Conservation (phyloP, 2,329 filamentous ascomycete species). For the Verticillium nonalfalfae region DNA sequence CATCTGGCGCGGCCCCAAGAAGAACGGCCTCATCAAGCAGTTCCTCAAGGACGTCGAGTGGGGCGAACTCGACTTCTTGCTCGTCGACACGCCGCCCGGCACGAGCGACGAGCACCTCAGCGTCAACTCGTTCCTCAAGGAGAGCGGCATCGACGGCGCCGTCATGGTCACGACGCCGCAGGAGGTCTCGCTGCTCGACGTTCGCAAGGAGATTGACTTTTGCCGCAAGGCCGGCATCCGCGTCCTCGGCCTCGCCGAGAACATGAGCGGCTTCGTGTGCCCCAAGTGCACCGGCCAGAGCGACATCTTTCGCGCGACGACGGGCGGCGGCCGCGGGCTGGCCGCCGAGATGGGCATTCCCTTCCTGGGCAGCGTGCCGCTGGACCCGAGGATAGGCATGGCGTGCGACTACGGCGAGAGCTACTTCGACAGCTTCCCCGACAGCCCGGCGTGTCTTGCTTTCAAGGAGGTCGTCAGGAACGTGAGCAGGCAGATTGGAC, state of each 20-base stretch:
- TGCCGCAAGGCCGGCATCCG: slow-evolving; percentile 89
- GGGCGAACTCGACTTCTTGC: slow-evolving; percentile 87
- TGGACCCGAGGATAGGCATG: slow-evolving; percentile 93
- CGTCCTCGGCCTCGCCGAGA: slow-evolving; percentile 87
- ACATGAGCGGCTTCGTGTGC: slow-evolving; percentile 97
- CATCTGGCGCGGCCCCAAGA: slow-evolving; percentile 97
- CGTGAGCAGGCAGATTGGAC: slow-evolving; percentile 59
- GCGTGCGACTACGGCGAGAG: slow-evolving; percentile 96
- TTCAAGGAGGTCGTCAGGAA: slow-evolving; percentile 74
- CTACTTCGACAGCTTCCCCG: slow-evolving; percentile 89
- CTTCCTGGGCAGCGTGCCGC: slow-evolving; percentile 81
- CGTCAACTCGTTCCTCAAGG: slow-evolving; percentile 86
- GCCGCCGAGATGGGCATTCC: slow-evolving; percentile 83
- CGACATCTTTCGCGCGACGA: slow-evolving; percentile 87
- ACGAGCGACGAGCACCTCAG: slow-evolving; percentile 94
- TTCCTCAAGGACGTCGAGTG: slow-evolving; percentile 98
- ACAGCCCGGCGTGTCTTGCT: slow-evolving; percentile 83
- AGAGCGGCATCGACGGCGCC: slow-evolving; percentile 87
- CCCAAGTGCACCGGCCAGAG: slow-evolving; percentile 77
- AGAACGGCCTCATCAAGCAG: slow-evolving; percentile 97
- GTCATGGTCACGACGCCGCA: slow-evolving; percentile 93
- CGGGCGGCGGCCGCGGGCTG: slow-evolving; percentile 74
- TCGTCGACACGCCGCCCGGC: slow-evolving; percentile 93
- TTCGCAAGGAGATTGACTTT: slow-evolving; percentile 96
- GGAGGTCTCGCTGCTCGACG: slow-evolving; percentile 86